These are phyloP conservation scores for Talaromyces marneffei DNA, from an alignment of 2,329 filamentous ascomycete genomes.

Conservation along the genomic window DNA sequence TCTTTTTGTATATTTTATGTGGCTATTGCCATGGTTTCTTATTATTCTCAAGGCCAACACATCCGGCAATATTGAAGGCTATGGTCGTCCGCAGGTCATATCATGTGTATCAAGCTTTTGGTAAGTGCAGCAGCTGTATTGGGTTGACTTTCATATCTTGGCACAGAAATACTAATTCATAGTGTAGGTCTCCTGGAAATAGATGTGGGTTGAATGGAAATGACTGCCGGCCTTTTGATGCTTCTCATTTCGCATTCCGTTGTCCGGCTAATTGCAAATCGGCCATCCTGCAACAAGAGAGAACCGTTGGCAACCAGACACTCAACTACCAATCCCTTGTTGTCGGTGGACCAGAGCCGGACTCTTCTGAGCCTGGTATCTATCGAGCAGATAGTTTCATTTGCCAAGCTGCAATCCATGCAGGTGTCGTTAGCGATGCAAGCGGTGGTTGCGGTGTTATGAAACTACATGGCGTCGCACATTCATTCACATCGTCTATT, in stretches of 20 bases:
- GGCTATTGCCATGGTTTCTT: conserved; percentile 45
- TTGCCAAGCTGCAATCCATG: conserved; percentile 77
- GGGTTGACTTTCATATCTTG: not conserved
- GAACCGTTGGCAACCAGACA: conserved; percentile 47
- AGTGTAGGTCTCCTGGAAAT: conserved; percentile 36
- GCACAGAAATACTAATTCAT: not conserved
- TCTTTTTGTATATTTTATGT: conserved; percentile 39
- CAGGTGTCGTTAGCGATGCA: conserved; percentile 66
- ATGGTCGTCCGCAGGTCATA: conserved; percentile 41
- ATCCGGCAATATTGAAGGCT: conserved; percentile 45
- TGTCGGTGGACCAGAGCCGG: conserved; percentile 44
- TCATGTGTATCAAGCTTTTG: conserved; percentile 45
- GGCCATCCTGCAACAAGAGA: conserved; percentile 45
- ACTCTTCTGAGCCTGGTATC: conserved; percentile 44
- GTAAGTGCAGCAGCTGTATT: conserved; percentile 24
- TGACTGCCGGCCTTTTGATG: conserved; percentile 50
- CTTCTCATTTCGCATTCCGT: conserved; percentile 48
- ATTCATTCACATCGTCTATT: conserved; percentile 57
- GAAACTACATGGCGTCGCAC: conserved; percentile 62
- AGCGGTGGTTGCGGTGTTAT: conserved; percentile 79
- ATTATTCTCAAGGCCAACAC: conserved; percentile 42
- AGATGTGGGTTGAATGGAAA: conserved; percentile 51
- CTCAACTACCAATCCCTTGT: conserved; percentile 49
- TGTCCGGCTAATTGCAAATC: conserved; percentile 52
- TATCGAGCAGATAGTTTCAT: conserved; percentile 90